Conservation (phyloP, 495 filamentous ascomycete species). For the Apiosordaria backusii region DNA sequence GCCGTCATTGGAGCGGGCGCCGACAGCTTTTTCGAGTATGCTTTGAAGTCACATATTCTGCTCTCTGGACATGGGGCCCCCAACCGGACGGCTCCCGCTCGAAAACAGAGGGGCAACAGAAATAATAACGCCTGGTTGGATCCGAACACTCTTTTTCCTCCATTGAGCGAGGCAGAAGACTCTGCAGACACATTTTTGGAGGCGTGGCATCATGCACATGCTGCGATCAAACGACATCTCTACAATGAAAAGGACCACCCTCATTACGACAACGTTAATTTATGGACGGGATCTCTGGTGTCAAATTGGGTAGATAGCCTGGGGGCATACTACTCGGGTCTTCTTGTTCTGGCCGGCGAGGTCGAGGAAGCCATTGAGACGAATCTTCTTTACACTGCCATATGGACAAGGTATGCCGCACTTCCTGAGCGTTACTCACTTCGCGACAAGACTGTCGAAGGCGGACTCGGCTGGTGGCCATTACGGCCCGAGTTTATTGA, state of each 20-base stretch:
- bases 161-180: conserved; percentile 61
- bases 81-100: conserved; percentile 44
- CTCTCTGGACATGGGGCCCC: conserved; percentile 67
- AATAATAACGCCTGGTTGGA: conserved; percentile 43
- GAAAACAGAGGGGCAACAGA: conserved; percentile 42
- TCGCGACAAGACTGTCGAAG: conserved; percentile 77
- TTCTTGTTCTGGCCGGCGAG: conserved; percentile 82
- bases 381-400: conserved; percentile 81
- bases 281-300: conserved; percentile 71
- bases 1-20: conserved; percentile 92
- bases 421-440: conserved; percentile 93
- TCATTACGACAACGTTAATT: conserved; percentile 86
- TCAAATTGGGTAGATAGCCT: conserved; percentile 95
- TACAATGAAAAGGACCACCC: conserved; percentile 71
- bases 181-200: conserved; percentile 72
- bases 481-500: conserved; percentile 95
- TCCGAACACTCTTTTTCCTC: conserved; percentile 54
- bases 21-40: conserved; percentile 98
- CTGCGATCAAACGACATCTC: conserved; percentile 81
- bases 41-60: conserved; percentile 86
- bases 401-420: conserved; percentile 91
- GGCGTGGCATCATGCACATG: conserved; percentile 83
- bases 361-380: conserved; percentile 86
- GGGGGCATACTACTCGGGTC: conserved; percentile 88
- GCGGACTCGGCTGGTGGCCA: conserved; percentile 88